Percentiles rank a stretch among this genome's conserved stretches.
Evolutionary conservation across 1,139 yeast genomes (phyloP).

Genomic region (Debaryomycetaceae sp.): DNA sequence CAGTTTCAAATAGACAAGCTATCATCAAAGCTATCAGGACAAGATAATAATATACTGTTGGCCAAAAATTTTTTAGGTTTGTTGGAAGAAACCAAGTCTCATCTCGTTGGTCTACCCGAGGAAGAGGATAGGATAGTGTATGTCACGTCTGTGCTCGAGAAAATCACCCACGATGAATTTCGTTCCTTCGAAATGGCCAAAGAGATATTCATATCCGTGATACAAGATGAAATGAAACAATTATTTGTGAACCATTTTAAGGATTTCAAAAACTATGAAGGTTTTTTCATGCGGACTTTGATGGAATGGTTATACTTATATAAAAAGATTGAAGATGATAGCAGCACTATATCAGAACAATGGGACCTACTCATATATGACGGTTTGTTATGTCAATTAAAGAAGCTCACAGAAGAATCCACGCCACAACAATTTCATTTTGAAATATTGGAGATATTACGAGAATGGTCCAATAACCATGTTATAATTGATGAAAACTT

Average conservation of each 20-base stretch:
- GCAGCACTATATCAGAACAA: neutral
- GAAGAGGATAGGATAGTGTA: conserved; percentile 1
- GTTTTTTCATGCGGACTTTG: conserved; percentile 7
- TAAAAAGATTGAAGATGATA: conserved; percentile 8
- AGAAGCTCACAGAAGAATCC: neutral
- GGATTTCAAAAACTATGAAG: conserved; percentile 4
- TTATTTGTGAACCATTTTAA: conserved; percentile 10
- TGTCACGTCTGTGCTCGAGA: conserved; percentile 2
- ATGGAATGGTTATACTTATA: conserved; percentile 14
- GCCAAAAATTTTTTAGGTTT: neutral
- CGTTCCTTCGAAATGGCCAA: conserved; percentile 2
- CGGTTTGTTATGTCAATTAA: conserved; percentile 2
- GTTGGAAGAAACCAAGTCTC: neutral
- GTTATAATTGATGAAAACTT: conserved; percentile 12
- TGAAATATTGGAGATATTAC: conserved; percentile 9
- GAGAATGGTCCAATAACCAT: conserved; percentile 13
- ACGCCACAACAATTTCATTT: conserved; percentile 5
- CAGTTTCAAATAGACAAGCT: conserved; percentile 15
- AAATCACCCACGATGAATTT: neutral
- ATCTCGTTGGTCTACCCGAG: neutral
- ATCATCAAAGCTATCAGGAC: conserved; percentile 1
- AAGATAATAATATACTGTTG: neutral
- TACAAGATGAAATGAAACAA: conserved; percentile 2
- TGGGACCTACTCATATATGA: conserved; percentile 8
- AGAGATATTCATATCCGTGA: conserved; percentile 8